Evolutionary conservation across 768 basidiomycete genomes (phyloP).

Genomic region (Russula earlei): DNA sequence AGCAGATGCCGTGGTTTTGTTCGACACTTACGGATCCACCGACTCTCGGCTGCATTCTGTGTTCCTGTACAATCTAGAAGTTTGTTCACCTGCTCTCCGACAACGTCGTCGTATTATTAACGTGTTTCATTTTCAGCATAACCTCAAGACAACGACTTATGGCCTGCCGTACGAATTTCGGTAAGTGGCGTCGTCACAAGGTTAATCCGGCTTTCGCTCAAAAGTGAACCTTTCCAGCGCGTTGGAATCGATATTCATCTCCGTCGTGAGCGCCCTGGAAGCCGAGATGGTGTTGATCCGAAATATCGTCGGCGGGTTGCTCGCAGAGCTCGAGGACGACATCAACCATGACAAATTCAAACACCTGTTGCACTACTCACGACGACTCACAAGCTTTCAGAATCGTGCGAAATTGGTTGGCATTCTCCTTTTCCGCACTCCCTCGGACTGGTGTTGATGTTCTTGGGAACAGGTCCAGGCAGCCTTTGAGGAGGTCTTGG

Average conservation of each 20-base stretch:
- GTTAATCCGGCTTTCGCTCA: conserved; percentile 13
- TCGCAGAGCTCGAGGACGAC: conserved; percentile 90
- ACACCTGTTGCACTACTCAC: conserved; percentile 83
- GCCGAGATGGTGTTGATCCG: conserved; percentile 95
- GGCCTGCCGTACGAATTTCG: conserved; percentile 84
- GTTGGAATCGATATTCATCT: conserved; percentile 85
- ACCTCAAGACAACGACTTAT: conserved; percentile 61
- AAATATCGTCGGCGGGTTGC: conserved; percentile 77
- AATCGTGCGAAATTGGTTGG: conserved; percentile 82
- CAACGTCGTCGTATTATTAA: conserved; percentile 6
- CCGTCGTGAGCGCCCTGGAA: conserved; percentile 86
- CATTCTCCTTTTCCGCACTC: conserved; percentile 15
- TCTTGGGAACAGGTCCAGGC: conserved; percentile 56
- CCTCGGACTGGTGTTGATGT: background rate
- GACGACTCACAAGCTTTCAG: conserved; percentile 80
- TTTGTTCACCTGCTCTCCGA: conserved; percentile 26
- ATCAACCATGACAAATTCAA: conserved; percentile 95
- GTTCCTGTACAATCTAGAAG: conserved; percentile 83
- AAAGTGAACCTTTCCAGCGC: conserved; percentile 47
- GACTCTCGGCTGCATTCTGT: conserved; percentile 81
- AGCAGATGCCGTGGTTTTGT: conserved; percentile 82
- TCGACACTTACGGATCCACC: conserved; percentile 83
- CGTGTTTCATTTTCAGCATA: conserved; percentile 45
- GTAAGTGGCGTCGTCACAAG: conserved; percentile 32
- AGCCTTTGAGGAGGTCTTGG: conserved; percentile 84